A percentile compares a stretch with the other conserved stretches of the same genome.
phyloP scores from a whole-genome alignment of 176 grass and related monocot genomes.

The Areca catechu region DNA sequence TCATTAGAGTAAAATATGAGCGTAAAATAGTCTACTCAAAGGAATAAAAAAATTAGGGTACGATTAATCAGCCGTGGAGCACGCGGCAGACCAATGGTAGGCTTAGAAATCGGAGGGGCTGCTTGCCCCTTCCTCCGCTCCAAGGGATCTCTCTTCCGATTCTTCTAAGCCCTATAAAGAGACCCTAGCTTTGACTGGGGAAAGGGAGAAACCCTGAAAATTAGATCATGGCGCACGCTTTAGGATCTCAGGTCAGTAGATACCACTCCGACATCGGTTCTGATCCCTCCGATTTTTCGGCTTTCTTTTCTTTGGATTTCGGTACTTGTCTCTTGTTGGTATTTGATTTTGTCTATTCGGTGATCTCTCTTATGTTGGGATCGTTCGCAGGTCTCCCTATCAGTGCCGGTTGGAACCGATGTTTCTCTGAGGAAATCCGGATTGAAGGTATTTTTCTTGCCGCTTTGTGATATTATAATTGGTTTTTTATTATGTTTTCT shows the following conservation, averaged over 20 bases:
- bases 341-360: not conserved
- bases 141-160: constrained; percentile 8
- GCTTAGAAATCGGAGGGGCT: not conserved
- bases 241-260: constrained; percentile 32
- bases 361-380: not conserved
- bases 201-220: not conserved
- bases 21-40: too few species aligned
- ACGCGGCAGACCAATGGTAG: too few species aligned
- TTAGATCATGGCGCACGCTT: constrained; percentile 31
- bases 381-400: constrained; percentile 18
- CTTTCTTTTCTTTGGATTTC: not conserved
- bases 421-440: constrained; percentile 7
- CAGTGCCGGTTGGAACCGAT: constrained; percentile 18
- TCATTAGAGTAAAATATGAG: too few species aligned
- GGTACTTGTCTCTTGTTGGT: not conserved
- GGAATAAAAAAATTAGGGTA: too few species aligned
- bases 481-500: not conserved
- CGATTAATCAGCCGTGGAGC: too few species aligned
- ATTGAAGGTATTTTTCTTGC: constrained; percentile 25
- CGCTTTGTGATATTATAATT: too few species aligned
- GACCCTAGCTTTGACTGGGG: not conserved
- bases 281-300: not conserved
- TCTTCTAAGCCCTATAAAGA: not conserved
- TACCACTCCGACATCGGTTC: too few species aligned
- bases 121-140: constrained; percentile 17